Conservation (phyloP, 148 eudicot genomes). For the Rhododendron molle region DNA sequence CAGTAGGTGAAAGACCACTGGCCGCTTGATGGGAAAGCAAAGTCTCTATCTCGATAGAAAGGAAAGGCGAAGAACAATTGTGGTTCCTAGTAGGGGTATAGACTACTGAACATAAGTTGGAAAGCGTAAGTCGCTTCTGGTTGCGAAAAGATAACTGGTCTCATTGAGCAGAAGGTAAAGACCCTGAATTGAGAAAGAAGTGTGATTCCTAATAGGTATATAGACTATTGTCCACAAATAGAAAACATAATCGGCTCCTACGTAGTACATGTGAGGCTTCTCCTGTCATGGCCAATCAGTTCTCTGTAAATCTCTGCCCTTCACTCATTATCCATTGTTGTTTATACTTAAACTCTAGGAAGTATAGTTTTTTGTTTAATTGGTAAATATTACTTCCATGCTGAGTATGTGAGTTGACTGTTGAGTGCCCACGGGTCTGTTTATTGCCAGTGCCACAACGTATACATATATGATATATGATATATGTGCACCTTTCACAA, state of each 20-base stretch:
- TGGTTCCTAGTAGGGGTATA: no score
- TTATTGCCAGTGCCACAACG: neutral
- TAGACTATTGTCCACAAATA: no score
- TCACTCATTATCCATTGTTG: slow-evolving; percentile 12
- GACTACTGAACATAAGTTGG: no score
- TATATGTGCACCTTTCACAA: neutral
- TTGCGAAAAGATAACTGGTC: no score
- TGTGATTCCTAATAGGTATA: no score
- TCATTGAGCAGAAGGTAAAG: no score
- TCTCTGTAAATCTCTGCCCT: slow-evolving; percentile 68
- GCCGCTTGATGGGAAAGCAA: no score
- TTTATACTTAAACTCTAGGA: neutral
- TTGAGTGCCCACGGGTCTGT: neutral
- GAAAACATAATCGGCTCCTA: neutral
- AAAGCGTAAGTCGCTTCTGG: no score
- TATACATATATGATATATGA: neutral
- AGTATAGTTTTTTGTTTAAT: neutral
- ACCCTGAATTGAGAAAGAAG: no score
- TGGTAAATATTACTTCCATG: neutral
- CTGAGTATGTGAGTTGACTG: neutral
- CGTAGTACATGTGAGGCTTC: slow-evolving; percentile 91
- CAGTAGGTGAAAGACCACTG: no score
- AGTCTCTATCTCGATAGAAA: no score
- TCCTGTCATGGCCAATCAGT: slow-evolving; percentile 97
- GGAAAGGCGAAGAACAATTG: no score